A percentile compares a stretch with the other conserved stretches of the same genome.
These are phyloP conservation scores for Podila minutissima DNA, from an alignment of 192 early-diverging fungal genomes.

Conservation along the genomic window DNA sequence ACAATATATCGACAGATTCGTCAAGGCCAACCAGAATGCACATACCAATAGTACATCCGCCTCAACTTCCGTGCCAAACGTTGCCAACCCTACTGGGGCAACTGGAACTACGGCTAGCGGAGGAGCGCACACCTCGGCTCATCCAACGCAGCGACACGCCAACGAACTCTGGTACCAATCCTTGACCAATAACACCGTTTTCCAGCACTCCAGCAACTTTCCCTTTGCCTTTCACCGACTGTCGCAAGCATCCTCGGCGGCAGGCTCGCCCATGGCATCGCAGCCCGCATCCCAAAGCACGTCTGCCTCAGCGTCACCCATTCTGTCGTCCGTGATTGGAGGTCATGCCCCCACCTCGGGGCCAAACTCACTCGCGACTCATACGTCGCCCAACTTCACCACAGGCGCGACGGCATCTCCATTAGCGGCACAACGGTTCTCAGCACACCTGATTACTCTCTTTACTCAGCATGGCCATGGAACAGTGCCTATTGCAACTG, in stretches of 20 bases:
- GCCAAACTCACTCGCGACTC: slow-evolving; percentile 8
- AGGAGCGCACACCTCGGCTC: background rate
- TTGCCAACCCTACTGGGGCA: background rate
- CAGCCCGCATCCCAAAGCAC: slow-evolving; percentile 17
- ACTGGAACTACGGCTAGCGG: background rate
- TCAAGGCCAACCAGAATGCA: slow-evolving; percentile 19
- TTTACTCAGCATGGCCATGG: slow-evolving; percentile 23
- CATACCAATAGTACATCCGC: background rate
- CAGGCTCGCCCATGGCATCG: slow-evolving; percentile 10
- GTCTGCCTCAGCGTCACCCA: slow-evolving; percentile 20
- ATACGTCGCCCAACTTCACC: slow-evolving; percentile 3
- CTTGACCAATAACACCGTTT: slow-evolving; percentile 10
- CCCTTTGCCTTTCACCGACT: slow-evolving; percentile 44
- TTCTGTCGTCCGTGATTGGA: background rate
- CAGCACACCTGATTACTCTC: slow-evolving; percentile 32
- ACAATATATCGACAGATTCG: slow-evolving; percentile 35
- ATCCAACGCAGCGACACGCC: slow-evolving; percentile 32
- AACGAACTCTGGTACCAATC: slow-evolving; percentile 44
- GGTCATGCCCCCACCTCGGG: background rate
- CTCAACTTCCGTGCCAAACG: background rate
- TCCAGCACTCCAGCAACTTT: slow-evolving; percentile 18
- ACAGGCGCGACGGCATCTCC: slow-evolving; percentile 1
- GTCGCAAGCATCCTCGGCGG: background rate
- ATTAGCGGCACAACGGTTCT: slow-evolving; percentile 34
- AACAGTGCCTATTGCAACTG: slow-evolving; percentile 14